These are phyloP conservation scores for Trichaptum fuscoviolaceum DNA, from an alignment of 768 basidiomycete species.

Conservation along the genomic window DNA sequence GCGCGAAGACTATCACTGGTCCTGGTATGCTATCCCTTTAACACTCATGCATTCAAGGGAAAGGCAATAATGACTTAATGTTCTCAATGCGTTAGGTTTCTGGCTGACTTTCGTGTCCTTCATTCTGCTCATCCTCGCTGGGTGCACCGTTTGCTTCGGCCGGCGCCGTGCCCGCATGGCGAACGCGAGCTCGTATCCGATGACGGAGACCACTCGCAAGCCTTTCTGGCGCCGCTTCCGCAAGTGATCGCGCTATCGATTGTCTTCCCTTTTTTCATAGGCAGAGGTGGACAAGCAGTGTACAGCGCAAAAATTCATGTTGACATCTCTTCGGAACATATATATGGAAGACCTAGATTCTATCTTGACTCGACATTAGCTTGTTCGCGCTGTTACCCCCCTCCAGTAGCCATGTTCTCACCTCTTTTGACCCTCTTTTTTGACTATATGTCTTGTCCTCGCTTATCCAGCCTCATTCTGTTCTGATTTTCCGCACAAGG, in stretches of 20 bases:
- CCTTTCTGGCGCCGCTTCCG: slow-evolving; percentile 31
- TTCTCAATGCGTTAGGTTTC: slow-evolving; percentile 40
- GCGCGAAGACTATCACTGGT: slow-evolving; percentile 47
- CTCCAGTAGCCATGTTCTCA: background rate
- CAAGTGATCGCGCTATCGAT: background rate
- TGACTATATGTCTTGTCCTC: background rate
- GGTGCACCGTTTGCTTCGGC: slow-evolving; percentile 67
- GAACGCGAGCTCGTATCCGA: slow-evolving; percentile 25
- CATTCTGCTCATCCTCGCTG: slow-evolving; percentile 58
- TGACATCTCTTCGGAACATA: no score
- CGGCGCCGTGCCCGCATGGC: slow-evolving; percentile 51
- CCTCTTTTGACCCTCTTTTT: background rate
- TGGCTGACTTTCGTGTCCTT: slow-evolving; percentile 71
- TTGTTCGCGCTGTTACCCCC: background rate
- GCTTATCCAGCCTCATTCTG: background rate
- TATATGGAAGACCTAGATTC: background rate
- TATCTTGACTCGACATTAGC: background rate
- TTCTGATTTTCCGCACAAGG: background rate
- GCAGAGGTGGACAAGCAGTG: no score
- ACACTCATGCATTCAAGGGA: background rate
- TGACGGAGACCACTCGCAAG: slow-evolving; percentile 17
- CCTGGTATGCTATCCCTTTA: slow-evolving; percentile 44
- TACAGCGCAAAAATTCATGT: no score
- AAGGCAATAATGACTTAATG: background rate
- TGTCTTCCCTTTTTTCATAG: background rate